Evolutionary conservation across 2,329 filamentous ascomycete species (phyloP), one percentile per base, ranked within the genome.

Genomic region (Diaporthe citri): DNA sequence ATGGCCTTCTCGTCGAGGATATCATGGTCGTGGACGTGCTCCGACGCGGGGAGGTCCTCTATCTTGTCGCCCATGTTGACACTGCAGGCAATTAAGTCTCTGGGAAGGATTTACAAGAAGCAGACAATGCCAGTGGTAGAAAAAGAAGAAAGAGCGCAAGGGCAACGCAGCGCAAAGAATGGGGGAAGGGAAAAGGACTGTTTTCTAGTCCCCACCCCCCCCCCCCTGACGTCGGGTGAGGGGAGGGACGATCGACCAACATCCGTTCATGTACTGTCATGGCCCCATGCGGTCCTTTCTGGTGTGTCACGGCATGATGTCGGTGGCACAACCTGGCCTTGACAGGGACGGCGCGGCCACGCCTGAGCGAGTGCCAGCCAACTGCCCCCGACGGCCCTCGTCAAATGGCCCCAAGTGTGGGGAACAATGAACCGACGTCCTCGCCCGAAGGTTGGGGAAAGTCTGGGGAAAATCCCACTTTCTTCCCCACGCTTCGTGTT

Each of bases 11-110:
- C 75, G 3, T 76, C 51, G 52, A 69, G 57, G 22, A 57, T 12
- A 22, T 67, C 66, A 46, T 71, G 57, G 36, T 74, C 74, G 22
- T 74, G 75, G 25, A 75, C 22, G 36, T 75, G 74, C 46, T 75
- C 74, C 36, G 74, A 67, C 56, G 17, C 17, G 15, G 74, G 64
- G 51, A 52, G 34, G 31, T 57, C 64, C 6, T 71, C 74, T 41
- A 75, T 71, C 51, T 75, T 75, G 71, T 74, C 57, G 46, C 41
- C 25, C 74, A 75, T 75, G 34, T 12, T 72, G 43, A 20, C 31
- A 12, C 1, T 28, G 9, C 13, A 31, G 34, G n/a, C 8, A 25
- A 31, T 12, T 25, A 28, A 22, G 13, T 31, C 28, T 36, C 20
- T 13, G 22, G 4, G n/a, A 31, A n/a, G 6, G 34, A 43, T 3